These are phyloP conservation scores for Ramaria rubella DNA, from an alignment of 768 basidiomycete species.

Conservation along the genomic window DNA sequence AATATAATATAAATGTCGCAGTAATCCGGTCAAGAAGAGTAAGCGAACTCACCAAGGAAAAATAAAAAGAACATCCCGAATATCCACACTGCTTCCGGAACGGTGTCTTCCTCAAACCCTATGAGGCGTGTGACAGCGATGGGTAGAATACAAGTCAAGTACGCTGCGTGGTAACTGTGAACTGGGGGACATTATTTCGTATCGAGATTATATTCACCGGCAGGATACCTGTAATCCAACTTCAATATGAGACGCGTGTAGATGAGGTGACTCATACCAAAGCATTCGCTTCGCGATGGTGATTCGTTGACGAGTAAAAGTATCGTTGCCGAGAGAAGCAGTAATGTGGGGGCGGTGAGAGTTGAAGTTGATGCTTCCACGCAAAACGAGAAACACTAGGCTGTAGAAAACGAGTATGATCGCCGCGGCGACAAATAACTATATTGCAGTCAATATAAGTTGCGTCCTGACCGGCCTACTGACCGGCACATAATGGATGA, in stretches of 20 bases:
- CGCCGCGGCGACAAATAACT: conserved; percentile 3
- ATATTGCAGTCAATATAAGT: not conserved
- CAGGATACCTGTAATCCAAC: conserved; percentile 3
- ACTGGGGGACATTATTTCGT: not conserved
- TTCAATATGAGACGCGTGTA: not conserved
- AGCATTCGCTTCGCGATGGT: conserved; percentile 2
- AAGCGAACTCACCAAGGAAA: conserved; percentile 1
- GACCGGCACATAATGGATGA: conserved; percentile 2
- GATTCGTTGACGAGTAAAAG: not conserved
- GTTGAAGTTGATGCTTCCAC: conserved; percentile 1
- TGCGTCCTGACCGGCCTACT: not conserved
- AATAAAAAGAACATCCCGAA: conserved; percentile 3
- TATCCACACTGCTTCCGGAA: conserved; percentile 1
- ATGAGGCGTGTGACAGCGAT: conserved; percentile 6
- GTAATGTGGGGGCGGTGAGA: not conserved
- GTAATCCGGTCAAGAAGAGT: not conserved
- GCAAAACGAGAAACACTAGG: conserved; percentile 1
- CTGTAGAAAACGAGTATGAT: conserved; percentile 1
- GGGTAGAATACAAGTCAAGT: conserved; percentile 6
- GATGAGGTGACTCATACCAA: not conserved
- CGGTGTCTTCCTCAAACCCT: not conserved
- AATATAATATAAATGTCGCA: not conserved
- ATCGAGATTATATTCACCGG: not conserved
- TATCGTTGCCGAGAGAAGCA: not conserved
- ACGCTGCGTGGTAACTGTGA: not conserved